Conservation (phyloP, 129 eudicot species). For the Saussurea involucrata region DNA sequence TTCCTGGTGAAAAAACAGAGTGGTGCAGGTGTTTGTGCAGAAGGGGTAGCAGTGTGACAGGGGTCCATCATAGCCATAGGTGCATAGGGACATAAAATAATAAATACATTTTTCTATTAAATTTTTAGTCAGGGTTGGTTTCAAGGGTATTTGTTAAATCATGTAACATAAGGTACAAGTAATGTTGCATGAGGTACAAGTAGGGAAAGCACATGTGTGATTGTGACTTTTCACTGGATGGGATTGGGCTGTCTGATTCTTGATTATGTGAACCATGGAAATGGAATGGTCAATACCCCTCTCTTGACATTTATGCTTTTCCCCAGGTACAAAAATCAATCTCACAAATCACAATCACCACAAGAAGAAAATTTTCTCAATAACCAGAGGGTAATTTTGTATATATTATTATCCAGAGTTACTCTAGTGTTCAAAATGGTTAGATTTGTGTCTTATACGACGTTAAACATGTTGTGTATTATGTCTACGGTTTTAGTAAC, state of each 20-base stretch:
- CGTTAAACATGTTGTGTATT: too few species aligned
- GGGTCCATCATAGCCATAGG: neutral
- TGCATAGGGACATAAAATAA: neutral
- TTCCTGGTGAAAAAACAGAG: constrained; percentile 27
- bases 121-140: constrained; percentile 17
- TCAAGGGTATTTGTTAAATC: neutral
- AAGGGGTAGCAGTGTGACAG: constrained; percentile 15
- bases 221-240: neutral
- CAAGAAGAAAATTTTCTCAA: neutral
- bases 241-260: neutral
- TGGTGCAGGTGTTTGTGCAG: constrained; percentile 32
- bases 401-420: too few species aligned
- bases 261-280: neutral
- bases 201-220: neutral
- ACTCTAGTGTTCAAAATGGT: too few species aligned
- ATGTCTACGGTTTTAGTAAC: too few species aligned
- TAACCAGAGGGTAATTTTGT: neutral
- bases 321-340: neutral
- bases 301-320: neutral
- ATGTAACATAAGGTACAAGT: neutral
- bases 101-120: neutral
- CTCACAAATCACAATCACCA: neutral
- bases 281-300: neutral
- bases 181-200: neutral
- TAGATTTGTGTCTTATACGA: too few species aligned